A percentile compares a stretch with the other conserved stretches of the same genome.
Evolutionary conservation across 1,139 yeast genomes (phyloP).

Genomic region (Geotrichum reessii): DNA sequence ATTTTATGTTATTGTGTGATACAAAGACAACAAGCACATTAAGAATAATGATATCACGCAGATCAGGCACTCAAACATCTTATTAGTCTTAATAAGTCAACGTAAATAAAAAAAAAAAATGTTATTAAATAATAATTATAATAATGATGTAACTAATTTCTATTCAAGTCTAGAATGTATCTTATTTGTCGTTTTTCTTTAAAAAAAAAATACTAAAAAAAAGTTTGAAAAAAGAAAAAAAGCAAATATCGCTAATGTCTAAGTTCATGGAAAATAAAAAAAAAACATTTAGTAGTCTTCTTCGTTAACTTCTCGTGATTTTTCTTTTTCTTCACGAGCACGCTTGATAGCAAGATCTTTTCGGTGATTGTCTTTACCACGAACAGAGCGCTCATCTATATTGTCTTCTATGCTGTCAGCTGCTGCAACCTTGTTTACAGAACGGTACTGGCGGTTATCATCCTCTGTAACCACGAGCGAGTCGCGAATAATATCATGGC

Average conservation of each 20-base stretch:
- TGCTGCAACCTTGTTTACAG: background rate
- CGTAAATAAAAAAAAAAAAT: too few relatives aligned
- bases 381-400: background rate
- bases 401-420: background rate
- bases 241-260: background rate
- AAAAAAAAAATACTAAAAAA: background rate
- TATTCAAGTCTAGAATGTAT: too few relatives aligned
- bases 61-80: too few relatives aligned
- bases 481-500: background rate
- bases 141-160: too few relatives aligned
- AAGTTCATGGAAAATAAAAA: too few relatives aligned
- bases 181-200: too few relatives aligned
- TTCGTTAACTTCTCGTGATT: background rate
- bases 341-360: background rate
- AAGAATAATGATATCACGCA: too few relatives aligned
- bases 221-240: background rate
- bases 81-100: too few relatives aligned
- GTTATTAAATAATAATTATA: too few relatives aligned
- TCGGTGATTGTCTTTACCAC: background rate
- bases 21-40: too few relatives aligned
- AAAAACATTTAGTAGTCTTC: background rate
- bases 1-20: too few relatives aligned
- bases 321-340: background rate
- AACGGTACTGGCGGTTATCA: background rate
- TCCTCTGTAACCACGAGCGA: background rate